Percentiles rank a stretch among this genome's conserved stretches.
phyloP scores from a whole-genome alignment of 495 filamentous ascomycete species.

The Podospora tetraspora region DNA sequence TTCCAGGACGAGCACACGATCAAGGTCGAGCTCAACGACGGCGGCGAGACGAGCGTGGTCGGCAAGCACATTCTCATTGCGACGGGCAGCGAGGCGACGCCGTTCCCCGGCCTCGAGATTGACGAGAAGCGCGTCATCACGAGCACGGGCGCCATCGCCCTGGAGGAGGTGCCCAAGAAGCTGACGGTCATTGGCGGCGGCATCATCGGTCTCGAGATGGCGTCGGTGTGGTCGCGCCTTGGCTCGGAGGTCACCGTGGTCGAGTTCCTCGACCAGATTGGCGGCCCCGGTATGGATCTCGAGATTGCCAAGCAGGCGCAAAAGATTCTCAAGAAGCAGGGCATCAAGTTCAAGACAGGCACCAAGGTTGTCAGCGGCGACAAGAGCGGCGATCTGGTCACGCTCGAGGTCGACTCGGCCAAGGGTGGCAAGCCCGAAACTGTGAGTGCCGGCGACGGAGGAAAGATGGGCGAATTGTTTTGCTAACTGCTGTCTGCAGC shows the following conservation, averaged over 20 bases:
- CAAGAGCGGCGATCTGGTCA: slow-evolving; percentile 65
- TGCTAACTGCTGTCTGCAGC: slow-evolving; percentile 44
- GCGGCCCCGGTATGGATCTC: slow-evolving; percentile 93
- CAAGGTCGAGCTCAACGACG: slow-evolving; percentile 82
- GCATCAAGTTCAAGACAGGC: slow-evolving; percentile 95
- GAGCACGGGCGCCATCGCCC: slow-evolving; percentile 86
- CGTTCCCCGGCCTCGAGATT: slow-evolving; percentile 91
- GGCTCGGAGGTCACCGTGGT: slow-evolving; percentile 94
- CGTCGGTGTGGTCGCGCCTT: slow-evolving; percentile 91
- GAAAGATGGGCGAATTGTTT: background rate
- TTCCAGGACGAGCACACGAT: slow-evolving; percentile 88
- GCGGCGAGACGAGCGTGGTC: slow-evolving; percentile 73
- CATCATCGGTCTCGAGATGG: slow-evolving; percentile 99
- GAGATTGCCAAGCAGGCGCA: slow-evolving; percentile 90
- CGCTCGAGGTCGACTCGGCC: slow-evolving; percentile 79
- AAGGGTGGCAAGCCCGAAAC: slow-evolving; percentile 95
- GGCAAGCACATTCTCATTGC: slow-evolving; percentile 98
- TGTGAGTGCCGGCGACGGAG: slow-evolving; percentile 44
- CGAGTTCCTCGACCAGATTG: slow-evolving; percentile 93
- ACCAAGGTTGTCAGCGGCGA: slow-evolving; percentile 92
- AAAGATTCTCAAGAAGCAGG: slow-evolving; percentile 93
- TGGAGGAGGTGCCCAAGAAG: slow-evolving; percentile 90
- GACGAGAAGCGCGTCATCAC: slow-evolving; percentile 97
- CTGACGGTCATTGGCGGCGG: slow-evolving; percentile 97
- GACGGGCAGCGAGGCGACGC: slow-evolving; percentile 88